A percentile compares a stretch with the other conserved stretches of the same genome.
Evolutionary conservation across 2,329 filamentous ascomycete species (phyloP).

Genomic region (Alternaria triticimaculans): DNA sequence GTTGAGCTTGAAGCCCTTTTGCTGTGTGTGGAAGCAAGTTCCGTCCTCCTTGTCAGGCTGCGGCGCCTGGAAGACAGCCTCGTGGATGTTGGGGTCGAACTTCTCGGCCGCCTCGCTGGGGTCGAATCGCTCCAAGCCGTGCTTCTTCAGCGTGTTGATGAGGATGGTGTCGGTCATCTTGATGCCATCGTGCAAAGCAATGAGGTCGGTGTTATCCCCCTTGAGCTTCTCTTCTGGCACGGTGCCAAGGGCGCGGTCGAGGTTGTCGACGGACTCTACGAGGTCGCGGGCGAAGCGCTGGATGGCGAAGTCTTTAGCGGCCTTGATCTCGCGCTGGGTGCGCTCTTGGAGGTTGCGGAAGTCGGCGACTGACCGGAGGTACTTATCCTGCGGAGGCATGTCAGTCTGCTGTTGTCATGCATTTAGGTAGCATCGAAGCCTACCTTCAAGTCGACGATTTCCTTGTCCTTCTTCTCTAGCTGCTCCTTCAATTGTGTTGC

Average conservation of each 20-base stretch:
- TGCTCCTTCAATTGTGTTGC: slow-evolving; percentile 63
- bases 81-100: slow-evolving; percentile 96
- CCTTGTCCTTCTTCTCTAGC: slow-evolving; percentile 74
- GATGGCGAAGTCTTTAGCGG: slow-evolving; percentile 90
- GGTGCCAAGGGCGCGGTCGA: slow-evolving; percentile 86
- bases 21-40: slow-evolving; percentile 88
- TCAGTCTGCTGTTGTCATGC: background rate
- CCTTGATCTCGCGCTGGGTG: slow-evolving; percentile 86
- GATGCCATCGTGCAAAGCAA: slow-evolving; percentile 83
- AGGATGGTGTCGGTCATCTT: slow-evolving; percentile 95
- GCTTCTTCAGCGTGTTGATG: slow-evolving; percentile 87
- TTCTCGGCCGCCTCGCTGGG: slow-evolving; percentile 74
- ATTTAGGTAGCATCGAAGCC: slow-evolving; percentile 7
- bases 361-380: slow-evolving; percentile 90
- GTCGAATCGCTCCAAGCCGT: slow-evolving; percentile 89
- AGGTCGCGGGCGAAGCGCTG: slow-evolving; percentile 94
- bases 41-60: slow-evolving; percentile 88
- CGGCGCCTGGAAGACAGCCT: slow-evolving; percentile 94
- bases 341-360: slow-evolving; percentile 98
- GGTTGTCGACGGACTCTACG: slow-evolving; percentile 93
- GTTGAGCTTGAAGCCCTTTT: slow-evolving; percentile 95
- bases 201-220: slow-evolving; percentile 72
- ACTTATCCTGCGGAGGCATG: slow-evolving; percentile 74
- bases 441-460: slow-evolving; percentile 86
- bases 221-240: slow-evolving; percentile 78